Base-by-base conservation (phyloP, 257 asterid genomes). In the Fraxinus quadrangulata region DNA sequence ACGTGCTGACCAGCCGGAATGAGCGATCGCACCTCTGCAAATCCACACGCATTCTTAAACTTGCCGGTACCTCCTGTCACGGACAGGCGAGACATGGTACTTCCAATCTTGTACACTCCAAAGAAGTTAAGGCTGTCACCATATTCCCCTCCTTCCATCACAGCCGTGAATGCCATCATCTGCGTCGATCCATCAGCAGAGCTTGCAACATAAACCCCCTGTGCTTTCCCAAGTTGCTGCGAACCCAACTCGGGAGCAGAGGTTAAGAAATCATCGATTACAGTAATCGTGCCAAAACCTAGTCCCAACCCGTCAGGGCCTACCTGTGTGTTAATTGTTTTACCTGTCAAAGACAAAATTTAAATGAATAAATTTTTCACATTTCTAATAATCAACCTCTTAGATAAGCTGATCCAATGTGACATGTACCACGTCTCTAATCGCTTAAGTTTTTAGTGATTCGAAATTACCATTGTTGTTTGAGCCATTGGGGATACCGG, bases 91-190 rank as follows among this genome's bases (percentile, higher is more conserved):
- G 90, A 87, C 86, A 81, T 81, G 74, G 89, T 75, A 31, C 90
- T 85, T 66, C 87, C 89, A 4, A 87, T 85, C 81, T 71, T 87
- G 79, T 76, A 87, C 9, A 87, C 87, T 56, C 90, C 90, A 40
- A 84, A 87, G 23, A 87, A 83, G 82, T 85, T 85, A 14, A 87
- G 81, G 80, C 83, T 81, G 68, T 87, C 90, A 28, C 90, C 90
- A 19, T 81, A 87, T 76, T 87, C 90, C 3, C 90, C 90, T 49
- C 90, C 90, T 81, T 87, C 88, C 86, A 87, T 78, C 90, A 87
- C 51, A 30, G 87, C 86, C 2, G 89, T 87, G 80, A 87, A 87
- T 37, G 84, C 81, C 90, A 87, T 87, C 90, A 87, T 84, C 76
- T 87, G 90, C 6, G 83, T 83, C 30, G 80, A 78, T 2, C 90